Evolutionary conservation across 1,284 basidiomycete genomes (phyloP).

Genomic region (Moniliella sp.): DNA sequence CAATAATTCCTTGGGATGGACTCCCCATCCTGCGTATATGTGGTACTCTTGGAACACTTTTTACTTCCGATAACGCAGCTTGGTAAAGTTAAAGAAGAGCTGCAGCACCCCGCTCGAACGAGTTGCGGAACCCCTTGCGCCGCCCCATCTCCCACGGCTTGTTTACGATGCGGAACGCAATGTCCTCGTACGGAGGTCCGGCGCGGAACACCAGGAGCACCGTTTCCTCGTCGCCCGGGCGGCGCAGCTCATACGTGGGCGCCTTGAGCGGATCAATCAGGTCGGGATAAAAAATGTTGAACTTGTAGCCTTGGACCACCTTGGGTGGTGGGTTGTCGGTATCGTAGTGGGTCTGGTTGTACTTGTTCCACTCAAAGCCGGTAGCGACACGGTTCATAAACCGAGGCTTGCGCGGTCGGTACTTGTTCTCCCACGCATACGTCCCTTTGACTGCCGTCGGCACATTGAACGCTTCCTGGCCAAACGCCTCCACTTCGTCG

Average conservation of each 20-base stretch:
- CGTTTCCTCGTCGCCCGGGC: conserved; percentile 72
- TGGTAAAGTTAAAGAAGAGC: conserved; percentile 17
- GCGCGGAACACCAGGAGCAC: conserved; percentile 79
- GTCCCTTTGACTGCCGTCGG: conserved; percentile 29
- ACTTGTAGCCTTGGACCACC: conserved; percentile 60
- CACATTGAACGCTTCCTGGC: conserved; percentile 14
- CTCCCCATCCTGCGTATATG: too few species aligned
- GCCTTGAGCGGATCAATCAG: conserved; percentile 89
- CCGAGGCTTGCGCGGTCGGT: conserved; percentile 84
- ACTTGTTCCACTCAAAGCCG: conserved; percentile 99
- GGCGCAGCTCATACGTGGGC: conserved; percentile 71
- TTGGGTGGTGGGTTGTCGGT: conserved; percentile 32
- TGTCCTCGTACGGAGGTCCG: conserved; percentile 94
- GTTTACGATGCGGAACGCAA: conserved; percentile 91
- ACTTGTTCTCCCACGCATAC: conserved; percentile 97
- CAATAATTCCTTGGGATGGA: too few species aligned
- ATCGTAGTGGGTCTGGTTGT: conserved; percentile 34
- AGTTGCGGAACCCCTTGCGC: conserved; percentile 45
- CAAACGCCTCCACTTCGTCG: conserved; percentile 59
- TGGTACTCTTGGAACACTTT: too few species aligned
- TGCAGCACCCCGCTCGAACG: conserved; percentile 42
- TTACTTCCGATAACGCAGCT: too few species aligned
- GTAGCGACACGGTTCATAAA: conserved; percentile 99
- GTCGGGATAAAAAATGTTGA: conserved; percentile 87
- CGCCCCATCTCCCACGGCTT: conserved; percentile 96